Conservation (phyloP, 2,329 filamentous ascomycete genomes). For the Fusarium camptoceras region DNA sequence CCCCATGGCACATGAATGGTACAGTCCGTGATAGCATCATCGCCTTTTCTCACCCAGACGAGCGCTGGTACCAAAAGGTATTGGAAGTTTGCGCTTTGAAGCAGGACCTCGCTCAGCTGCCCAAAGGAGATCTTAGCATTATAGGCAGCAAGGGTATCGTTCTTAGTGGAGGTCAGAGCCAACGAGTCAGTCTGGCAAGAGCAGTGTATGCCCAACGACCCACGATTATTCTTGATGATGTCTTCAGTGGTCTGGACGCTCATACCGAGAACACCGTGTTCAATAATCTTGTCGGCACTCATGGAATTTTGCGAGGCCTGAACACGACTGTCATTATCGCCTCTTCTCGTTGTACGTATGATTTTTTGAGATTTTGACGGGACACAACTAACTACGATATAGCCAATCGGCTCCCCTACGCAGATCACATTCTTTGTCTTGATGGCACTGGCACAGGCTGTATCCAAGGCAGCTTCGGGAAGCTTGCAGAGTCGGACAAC, state of each 20-base stretch:
- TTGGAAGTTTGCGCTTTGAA: conserved; percentile 40
- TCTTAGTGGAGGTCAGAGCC: conserved; percentile 55
- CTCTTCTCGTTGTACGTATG: conserved; percentile 26
- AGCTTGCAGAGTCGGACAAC: conserved; percentile 9
- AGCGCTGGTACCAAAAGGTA: conserved; percentile 47
- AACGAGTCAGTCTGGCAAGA: conserved; percentile 49
- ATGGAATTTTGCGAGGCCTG: conserved; percentile 39
- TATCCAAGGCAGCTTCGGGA: conserved; percentile 25
- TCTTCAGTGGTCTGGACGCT: conserved; percentile 50
- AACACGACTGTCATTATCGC: conserved; percentile 23
- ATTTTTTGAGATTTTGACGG: fast-evolving
- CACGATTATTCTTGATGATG: conserved; percentile 48
- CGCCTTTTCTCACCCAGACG: conserved; percentile 43
- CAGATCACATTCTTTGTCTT: conserved; percentile 32
- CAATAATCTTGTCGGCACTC: conserved; percentile 38
- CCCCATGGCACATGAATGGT: conserved; percentile 47
- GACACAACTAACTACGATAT: background rate
- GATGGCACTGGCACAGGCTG: conserved; percentile 12
- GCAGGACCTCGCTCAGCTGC: conserved; percentile 46
- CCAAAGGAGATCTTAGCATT: conserved; percentile 49
- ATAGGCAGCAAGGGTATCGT: conserved; percentile 54
- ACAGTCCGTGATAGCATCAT: conserved; percentile 51
- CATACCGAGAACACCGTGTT: conserved; percentile 44
- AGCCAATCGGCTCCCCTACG: conserved; percentile 30
- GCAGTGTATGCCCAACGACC: conserved; percentile 47